Base-by-base conservation (phyloP, 371 early-diverging fungal species). In the Paraphysoderma sedebokerense region DNA sequence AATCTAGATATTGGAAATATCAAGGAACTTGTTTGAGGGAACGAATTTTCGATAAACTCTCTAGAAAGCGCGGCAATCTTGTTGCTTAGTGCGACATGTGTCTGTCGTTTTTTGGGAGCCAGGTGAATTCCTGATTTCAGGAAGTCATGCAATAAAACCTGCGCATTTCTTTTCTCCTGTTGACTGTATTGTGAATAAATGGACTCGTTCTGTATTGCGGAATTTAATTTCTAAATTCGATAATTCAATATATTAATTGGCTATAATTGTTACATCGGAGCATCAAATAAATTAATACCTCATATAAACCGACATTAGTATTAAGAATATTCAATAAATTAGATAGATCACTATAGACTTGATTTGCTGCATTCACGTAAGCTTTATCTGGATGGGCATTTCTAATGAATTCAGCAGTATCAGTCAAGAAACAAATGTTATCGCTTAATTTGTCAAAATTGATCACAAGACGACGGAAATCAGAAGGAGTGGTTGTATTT, bases 51-150 rank as follows among this genome's bases (percentile, higher is more conserved):
- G 41, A 79, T 66, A 45, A 92, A 87, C 12, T 68, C 70, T 15
- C 87, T 75, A 11, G 87, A 86, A 1, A 84, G 56, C 7, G 71
- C 71, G 35, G 82, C 79, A 42, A 95, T 88, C 19, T 65, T 62
- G 56, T 90, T 82, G 30, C 87, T 82, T 5, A 95, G 58, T 13
- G 62, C 59, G 0, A 93, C 88, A 69, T 87, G 89, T 35, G 74
- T 61, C 1, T 65, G 59, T 3, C 88, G 77, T 22, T 77, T 67
- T 7, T 57, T 52, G 8, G 65, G 66, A 22, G 81, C 67, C 51
- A 96, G 63, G 57, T 89, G 87, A 46, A 95, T 87, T 6, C 97
- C 95, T 0, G 87, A 84, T 53, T 87, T 83, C 67, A 92, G 90
- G 56, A 96, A 96, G 54, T 96, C 97, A 6, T 74, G 55, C 42